Percentiles rank a stretch among this genome's conserved stretches.
Evolutionary conservation across 2,329 filamentous ascomycete species (phyloP).

Genomic region (Pseudogymnoascus sp.): DNA sequence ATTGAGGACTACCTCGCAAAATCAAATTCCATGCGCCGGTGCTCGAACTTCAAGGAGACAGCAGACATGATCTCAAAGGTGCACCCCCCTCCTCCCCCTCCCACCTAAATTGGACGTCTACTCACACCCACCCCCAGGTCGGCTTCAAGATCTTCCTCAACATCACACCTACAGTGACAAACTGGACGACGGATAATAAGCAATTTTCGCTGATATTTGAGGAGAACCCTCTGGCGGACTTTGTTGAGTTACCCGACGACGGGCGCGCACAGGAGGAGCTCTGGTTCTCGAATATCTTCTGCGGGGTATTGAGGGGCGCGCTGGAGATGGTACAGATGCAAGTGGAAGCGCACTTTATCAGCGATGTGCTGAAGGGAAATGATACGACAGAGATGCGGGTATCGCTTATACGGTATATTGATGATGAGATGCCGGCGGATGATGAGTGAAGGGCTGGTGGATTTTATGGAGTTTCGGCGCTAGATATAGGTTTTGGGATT

Average conservation of each 20-base stretch:
- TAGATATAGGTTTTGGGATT: not conserved
- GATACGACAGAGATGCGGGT: slow-evolving; percentile 97
- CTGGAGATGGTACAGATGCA: slow-evolving; percentile 99
- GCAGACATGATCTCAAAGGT: slow-evolving; percentile 95
- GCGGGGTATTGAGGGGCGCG: slow-evolving; percentile 81
- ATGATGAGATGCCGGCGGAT: slow-evolving; percentile 93
- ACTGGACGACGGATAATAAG: slow-evolving; percentile 93
- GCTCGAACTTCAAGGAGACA: slow-evolving; percentile 87
- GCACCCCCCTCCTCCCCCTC: slow-evolving; percentile 12
- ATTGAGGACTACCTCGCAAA: slow-evolving; percentile 98
- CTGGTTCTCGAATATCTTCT: slow-evolving; percentile 97
- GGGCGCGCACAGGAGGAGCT: slow-evolving; percentile 90
- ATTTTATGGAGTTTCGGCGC: slow-evolving; percentile 2
- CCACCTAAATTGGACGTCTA: not conserved
- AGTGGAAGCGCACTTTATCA: slow-evolving; percentile 92
- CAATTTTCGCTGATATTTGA: slow-evolving; percentile 95
- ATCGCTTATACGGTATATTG: slow-evolving; percentile 84
- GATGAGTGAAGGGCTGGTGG: slow-evolving; percentile 61
- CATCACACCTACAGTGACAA: slow-evolving; percentile 84
- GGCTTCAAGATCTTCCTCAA: slow-evolving; percentile 99
- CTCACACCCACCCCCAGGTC: slow-evolving; percentile 48
- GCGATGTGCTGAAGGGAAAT: slow-evolving; percentile 83
- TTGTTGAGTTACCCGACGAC: slow-evolving; percentile 94
- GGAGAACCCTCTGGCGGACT: slow-evolving; percentile 93
- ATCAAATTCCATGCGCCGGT: slow-evolving; percentile 79